Conservation (phyloP, 306 rosid species). For the Medicago arabica region DNA sequence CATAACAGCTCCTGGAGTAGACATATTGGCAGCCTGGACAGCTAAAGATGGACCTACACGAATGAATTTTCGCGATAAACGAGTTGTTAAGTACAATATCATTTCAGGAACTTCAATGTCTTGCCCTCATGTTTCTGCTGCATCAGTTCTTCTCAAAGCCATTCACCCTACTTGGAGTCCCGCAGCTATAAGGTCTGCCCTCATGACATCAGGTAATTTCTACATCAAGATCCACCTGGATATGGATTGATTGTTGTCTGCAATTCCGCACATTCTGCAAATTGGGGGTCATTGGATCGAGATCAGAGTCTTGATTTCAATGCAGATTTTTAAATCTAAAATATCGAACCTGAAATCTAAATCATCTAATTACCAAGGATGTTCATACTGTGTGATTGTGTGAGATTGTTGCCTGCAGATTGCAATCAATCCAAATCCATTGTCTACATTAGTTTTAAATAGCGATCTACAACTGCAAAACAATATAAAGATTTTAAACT, state of each 20-base stretch:
- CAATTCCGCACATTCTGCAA: background rate
- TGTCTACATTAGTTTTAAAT: background rate
- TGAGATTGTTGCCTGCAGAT: background rate
- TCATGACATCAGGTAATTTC: slow-evolving; percentile 83
- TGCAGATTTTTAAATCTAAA: background rate
- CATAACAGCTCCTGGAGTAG: slow-evolving; percentile 90
- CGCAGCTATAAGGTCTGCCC: slow-evolving; percentile 91
- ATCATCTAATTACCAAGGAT: background rate
- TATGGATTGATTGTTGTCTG: background rate
- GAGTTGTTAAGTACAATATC: slow-evolving; percentile 71
- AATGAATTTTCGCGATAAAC: slow-evolving; percentile 52
- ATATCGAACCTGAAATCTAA: background rate
- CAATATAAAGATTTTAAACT: background rate
- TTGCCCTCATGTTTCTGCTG: slow-evolving; percentile 87
- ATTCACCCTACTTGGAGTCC: slow-evolving; percentile 83
- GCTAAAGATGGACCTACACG: slow-evolving; percentile 74
- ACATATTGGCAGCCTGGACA: slow-evolving; percentile 95
- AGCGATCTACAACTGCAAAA: background rate
- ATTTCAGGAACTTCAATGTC: slow-evolving; percentile 96
- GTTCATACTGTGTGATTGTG: background rate
- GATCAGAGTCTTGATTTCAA: background rate
- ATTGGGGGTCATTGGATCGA: background rate
- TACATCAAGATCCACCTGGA: background rate
- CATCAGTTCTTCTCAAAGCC: slow-evolving; percentile 79
- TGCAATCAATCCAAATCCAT: background rate